Evolutionary conservation across 306 rosid species (phyloP).

Genomic region (Cicer yamashitae): DNA sequence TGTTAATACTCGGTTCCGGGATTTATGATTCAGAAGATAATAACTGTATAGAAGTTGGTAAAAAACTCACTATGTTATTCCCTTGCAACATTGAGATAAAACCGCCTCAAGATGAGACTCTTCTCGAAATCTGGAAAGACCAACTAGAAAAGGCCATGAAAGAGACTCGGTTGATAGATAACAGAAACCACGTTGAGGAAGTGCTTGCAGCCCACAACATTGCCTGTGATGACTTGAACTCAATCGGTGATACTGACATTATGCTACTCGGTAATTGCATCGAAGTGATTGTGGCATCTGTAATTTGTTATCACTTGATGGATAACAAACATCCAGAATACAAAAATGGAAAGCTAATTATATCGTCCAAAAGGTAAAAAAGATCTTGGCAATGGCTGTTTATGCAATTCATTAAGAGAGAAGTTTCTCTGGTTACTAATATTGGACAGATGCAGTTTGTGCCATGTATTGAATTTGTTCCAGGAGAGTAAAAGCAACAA

Average conservation of each 20-base stretch:
- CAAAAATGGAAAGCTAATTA: slow-evolving; percentile 85
- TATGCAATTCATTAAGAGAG: slow-evolving; percentile 11
- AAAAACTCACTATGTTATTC: slow-evolving; percentile 62
- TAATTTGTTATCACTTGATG: slow-evolving; percentile 76
- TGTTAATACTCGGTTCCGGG: slow-evolving; percentile 80
- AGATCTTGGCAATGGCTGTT: slow-evolving; percentile 25
- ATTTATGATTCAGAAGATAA: slow-evolving; percentile 50
- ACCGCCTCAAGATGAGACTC: slow-evolving; percentile 77
- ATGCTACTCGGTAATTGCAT: slow-evolving; percentile 60
- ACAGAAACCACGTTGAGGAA: slow-evolving; percentile 75
- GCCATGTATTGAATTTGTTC: slow-evolving; percentile 79
- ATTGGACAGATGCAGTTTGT: slow-evolving; percentile 69
- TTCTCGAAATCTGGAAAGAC: slow-evolving; percentile 61
- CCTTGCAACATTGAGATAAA: slow-evolving; percentile 64
- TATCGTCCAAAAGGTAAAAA: slow-evolving; percentile 76
- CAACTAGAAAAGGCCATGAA: slow-evolving; percentile 71
- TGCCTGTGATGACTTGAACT: slow-evolving; percentile 72
- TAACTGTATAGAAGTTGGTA: slow-evolving; percentile 54
- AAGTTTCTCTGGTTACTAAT: slow-evolving; percentile 41
- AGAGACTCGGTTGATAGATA: slow-evolving; percentile 68
- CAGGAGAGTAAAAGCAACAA: slow-evolving; percentile 67
- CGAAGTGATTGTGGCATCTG: slow-evolving; percentile 77
- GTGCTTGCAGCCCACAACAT: slow-evolving; percentile 82
- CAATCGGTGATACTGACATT: slow-evolving; percentile 67
- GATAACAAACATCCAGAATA: slow-evolving; percentile 70